These are phyloP conservation scores for Phytophthora sp. DNA, from an alignment of 352 stramenopile species.

Conservation along the genomic window DNA sequence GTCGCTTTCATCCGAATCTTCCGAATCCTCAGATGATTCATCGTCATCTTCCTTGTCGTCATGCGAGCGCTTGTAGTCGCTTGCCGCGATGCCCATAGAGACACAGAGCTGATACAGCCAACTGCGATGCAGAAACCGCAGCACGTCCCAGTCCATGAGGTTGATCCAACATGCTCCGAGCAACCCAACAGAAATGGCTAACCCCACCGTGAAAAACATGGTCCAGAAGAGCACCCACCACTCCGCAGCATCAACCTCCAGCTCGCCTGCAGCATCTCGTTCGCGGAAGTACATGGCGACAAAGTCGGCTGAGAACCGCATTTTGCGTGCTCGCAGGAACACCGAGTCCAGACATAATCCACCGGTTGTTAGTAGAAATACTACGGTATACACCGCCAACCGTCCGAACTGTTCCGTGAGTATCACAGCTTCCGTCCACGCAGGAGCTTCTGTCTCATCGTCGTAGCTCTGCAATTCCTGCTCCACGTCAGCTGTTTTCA, in stretches of 20 bases:
- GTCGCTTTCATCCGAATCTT: slow-evolving; percentile 26
- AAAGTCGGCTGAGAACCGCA: slow-evolving; percentile 62
- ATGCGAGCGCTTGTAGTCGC: slow-evolving; percentile 30
- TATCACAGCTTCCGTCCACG: slow-evolving; percentile 26
- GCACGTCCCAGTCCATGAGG: slow-evolving; percentile 61
- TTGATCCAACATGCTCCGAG: slow-evolving; percentile 56
- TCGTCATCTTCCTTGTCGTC: slow-evolving; percentile 23
- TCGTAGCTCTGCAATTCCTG: slow-evolving; percentile 16
- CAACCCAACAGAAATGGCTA: slow-evolving; percentile 46
- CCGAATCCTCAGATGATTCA: slow-evolving; percentile 16
- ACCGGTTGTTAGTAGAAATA: slow-evolving; percentile 39
- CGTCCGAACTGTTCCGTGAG: slow-evolving; percentile 38
- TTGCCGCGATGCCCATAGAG: slow-evolving; percentile 2
- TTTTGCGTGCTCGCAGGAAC: slow-evolving; percentile 57
- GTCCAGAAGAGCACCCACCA: slow-evolving; percentile 48
- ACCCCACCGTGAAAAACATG: slow-evolving; percentile 32
- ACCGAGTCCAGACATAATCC: slow-evolving; percentile 46
- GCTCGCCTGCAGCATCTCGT: slow-evolving; percentile 38
- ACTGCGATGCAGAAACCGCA: slow-evolving; percentile 35
- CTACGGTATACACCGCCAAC: slow-evolving; percentile 40
- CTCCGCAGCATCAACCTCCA: slow-evolving; percentile 55
- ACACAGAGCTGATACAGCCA: slow-evolving; percentile 22
- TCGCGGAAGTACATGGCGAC: slow-evolving; percentile 56
- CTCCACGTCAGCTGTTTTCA: slow-evolving; percentile 18
- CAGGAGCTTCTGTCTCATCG: slow-evolving; percentile 4